Evolutionary conservation across 495 filamentous ascomycete species (phyloP).

Genomic region (Aspergillus bertholletiae): DNA sequence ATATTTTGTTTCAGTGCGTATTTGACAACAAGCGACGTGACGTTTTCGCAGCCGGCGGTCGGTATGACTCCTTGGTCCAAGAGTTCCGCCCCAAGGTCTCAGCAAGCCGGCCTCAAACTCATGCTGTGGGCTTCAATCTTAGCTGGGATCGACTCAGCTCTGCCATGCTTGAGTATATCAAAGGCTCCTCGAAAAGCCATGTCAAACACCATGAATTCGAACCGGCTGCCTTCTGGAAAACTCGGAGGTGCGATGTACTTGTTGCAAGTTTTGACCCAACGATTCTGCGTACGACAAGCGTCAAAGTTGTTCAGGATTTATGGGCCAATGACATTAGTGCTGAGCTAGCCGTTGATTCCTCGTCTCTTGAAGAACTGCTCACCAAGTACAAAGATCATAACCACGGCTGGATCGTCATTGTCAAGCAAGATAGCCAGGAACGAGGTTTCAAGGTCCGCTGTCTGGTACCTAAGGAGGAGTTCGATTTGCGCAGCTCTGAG

Average conservation of each 20-base stretch:
- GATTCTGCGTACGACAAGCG: constrained; percentile 67
- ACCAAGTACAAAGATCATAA: constrained; percentile 65
- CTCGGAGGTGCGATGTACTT: constrained; percentile 81
- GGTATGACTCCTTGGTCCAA: constrained; percentile 82
- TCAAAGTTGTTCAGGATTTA: constrained; percentile 73
- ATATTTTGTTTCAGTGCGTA: constrained; percentile 86
- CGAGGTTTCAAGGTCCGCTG: constrained; percentile 71
- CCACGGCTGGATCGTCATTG: constrained; percentile 81
- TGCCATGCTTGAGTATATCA: constrained; percentile 63
- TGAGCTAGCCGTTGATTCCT: constrained; percentile 80
- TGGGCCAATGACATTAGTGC: constrained; percentile 84
- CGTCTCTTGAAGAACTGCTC: constrained; percentile 68
- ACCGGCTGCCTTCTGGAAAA: constrained; percentile 53
- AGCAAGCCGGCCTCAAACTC: constrained; percentile 41
- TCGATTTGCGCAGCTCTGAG: constrained; percentile 70
- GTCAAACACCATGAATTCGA: constrained; percentile 58
- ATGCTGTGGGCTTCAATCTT: constrained; percentile 90
- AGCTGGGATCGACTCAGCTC: constrained; percentile 77
- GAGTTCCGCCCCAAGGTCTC: constrained; percentile 40
- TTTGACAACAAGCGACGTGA: constrained; percentile 81
- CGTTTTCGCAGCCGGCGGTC: constrained; percentile 89
- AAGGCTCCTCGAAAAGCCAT: constrained; percentile 55
- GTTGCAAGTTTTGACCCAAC: constrained; percentile 80
- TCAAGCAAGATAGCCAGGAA: constrained; percentile 74
- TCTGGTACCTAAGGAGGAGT: constrained; percentile 74